Evolutionary conservation across 306 rosid genomes (phyloP).

Genomic region (Sindora glabra): DNA sequence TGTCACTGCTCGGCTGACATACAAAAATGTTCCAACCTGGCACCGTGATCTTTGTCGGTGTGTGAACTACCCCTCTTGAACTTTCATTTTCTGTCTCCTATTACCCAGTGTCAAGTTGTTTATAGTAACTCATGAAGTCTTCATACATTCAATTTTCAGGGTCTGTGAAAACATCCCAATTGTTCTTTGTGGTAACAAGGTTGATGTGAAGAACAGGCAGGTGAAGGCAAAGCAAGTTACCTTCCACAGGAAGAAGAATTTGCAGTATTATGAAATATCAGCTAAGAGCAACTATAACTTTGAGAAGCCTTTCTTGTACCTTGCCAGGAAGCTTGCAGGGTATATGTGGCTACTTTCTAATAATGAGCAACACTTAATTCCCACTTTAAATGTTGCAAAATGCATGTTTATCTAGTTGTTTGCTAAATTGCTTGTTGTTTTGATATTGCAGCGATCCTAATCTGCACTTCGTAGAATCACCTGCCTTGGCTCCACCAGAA

Average conservation of each 20-base stretch:
- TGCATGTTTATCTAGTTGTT: neutral
- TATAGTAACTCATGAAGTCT: neutral
- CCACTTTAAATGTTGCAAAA: neutral
- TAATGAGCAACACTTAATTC: neutral
- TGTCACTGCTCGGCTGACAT: constrained; percentile 65
- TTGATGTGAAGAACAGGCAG: constrained; percentile 83
- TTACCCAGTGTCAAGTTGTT: neutral
- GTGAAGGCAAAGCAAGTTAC: constrained; percentile 88
- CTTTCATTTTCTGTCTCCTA: neutral
- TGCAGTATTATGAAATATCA: constrained; percentile 78
- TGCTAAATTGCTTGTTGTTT: neutral
- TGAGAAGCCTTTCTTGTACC: constrained; percentile 69
- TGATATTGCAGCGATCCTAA: constrained; percentile 55
- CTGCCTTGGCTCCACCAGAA: constrained; percentile 88
- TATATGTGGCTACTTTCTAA: neutral
- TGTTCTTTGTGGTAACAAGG: constrained; percentile 82
- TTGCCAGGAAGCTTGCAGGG: constrained; percentile 91
- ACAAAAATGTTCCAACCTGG: constrained; percentile 80
- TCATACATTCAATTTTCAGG: constrained; percentile 21
- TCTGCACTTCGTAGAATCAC: constrained; percentile 80
- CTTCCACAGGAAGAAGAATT: constrained; percentile 73
- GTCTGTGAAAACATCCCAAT: constrained; percentile 81
- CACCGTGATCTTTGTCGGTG: constrained; percentile 74
- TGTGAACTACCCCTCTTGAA: neutral
- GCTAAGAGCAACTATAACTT: constrained; percentile 84